Evolutionary conservation across 768 basidiomycete species (phyloP).

Genomic region (Sutorius australiensis): DNA sequence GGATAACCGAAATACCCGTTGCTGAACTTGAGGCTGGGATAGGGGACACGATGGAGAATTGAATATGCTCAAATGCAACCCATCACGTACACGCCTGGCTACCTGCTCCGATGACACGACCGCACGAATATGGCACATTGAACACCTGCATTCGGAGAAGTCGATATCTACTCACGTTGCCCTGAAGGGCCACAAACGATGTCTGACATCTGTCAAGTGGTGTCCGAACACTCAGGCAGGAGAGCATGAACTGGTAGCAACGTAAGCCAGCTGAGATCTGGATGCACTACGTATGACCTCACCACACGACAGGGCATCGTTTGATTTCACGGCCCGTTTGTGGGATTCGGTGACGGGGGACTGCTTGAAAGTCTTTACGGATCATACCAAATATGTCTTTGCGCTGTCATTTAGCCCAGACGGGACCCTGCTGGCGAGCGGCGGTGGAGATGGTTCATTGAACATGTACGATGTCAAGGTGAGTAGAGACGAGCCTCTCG

Average conservation of each 20-base stretch:
- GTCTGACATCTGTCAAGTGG: constrained; percentile 69
- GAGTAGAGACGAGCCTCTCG: constrained; percentile 32
- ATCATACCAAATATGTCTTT: constrained; percentile 72
- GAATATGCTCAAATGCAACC: constrained; percentile 72
- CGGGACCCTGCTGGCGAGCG: constrained; percentile 69
- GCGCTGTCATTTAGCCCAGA: constrained; percentile 73
- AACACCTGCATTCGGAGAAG: constrained; percentile 37
- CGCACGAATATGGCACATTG: constrained; percentile 71
- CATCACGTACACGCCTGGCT: constrained; percentile 61
- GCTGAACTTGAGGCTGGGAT: constrained; percentile 6
- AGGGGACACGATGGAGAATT: constrained; percentile 77
- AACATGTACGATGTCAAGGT: constrained; percentile 70
- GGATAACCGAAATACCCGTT: neutral
- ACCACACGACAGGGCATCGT: constrained; percentile 55
- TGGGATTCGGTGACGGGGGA: constrained; percentile 81
- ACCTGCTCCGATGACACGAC: constrained; percentile 82
- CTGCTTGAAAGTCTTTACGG: constrained; percentile 66
- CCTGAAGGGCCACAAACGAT: constrained; percentile 61
- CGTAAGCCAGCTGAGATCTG: constrained; percentile 43
- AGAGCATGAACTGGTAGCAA: constrained; percentile 62
- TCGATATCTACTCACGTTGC: constrained; percentile 27
- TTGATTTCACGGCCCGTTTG: constrained; percentile 73
- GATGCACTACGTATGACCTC: constrained; percentile 1
- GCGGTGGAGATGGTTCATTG: constrained; percentile 74
- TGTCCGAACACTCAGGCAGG: constrained; percentile 49